Evolutionary conservation across 2,329 filamentous ascomycete species (phyloP).

Genomic region (Dactylellina leptospora): DNA sequence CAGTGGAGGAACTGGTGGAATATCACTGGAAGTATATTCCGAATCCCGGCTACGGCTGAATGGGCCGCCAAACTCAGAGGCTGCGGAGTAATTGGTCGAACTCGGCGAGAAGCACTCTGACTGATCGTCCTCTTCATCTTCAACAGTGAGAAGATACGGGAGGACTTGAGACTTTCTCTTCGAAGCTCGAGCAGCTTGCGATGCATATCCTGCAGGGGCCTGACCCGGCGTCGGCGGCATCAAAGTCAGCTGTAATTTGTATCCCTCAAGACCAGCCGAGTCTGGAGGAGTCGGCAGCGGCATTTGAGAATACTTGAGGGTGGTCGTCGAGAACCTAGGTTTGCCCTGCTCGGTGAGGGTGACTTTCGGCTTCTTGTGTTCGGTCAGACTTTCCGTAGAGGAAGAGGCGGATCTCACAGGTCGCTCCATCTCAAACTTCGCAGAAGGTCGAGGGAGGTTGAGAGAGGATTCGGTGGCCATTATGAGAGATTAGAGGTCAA

Average conservation of each 20-base stretch:
- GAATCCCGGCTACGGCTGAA: conserved; percentile 33
- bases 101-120: conserved; percentile 50
- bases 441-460: conserved; percentile 40
- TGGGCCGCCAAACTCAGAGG: conserved; percentile 46
- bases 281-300: conserved; percentile 51
- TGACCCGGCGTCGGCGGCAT: conserved; percentile 52
- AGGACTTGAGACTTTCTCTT: conserved; percentile 39
- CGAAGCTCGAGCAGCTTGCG: conserved; percentile 3
- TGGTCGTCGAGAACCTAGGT: conserved; percentile 48
- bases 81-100: conserved; percentile 51
- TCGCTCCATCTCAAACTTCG: conserved; percentile 52
- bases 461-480: conserved; percentile 28
- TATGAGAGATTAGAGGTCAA: conserved; percentile 26
- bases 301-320: conserved; percentile 52
- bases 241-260: conserved; percentile 47
- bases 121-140: conserved; percentile 47
- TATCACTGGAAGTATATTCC: conserved; percentile 29
- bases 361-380: conserved; percentile 19
- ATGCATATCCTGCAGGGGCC: conserved; percentile 24
- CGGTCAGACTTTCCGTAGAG: conserved; percentile 38
- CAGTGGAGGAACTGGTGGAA: conserved; percentile 38
- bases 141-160: conserved; percentile 51
- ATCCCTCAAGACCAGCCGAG: conserved; percentile 50
- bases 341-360: conserved; percentile 31
- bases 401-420: conserved; percentile 27